Evolutionary conservation across 2,329 filamentous ascomycete species (phyloP), one percentile per base, ranked within the genome.

Genomic region (Tolypocladium endophyticum): DNA sequence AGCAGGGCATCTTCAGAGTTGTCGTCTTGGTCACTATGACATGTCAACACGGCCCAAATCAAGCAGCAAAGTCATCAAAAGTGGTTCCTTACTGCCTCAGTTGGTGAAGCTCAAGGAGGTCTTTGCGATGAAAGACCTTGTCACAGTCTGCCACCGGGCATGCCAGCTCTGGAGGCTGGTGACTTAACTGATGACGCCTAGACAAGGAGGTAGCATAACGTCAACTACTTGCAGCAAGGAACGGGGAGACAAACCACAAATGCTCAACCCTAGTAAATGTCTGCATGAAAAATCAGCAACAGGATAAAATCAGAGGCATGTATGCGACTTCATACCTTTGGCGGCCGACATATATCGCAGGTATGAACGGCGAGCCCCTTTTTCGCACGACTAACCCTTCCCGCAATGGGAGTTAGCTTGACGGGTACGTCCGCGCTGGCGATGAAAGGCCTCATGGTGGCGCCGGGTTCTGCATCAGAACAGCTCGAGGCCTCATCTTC

Each of bases 181-280:
- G 84, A 64, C 82, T 84, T 45, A 85, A 71, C 68, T 86, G 81
- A 69, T 87, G 84, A 58, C 84, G 81, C 66, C 84, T 85, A 60
- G 18, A 59, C 16, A 23, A 43, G 36, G 52, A 55, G 61, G 67
- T 72, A 73, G 70, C 61, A 58, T 60, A 59, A 33, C 41, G 20
- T 45, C 28, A 47, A 16, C 30, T 18, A 16, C 5, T 52, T 25
- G 5, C 1, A 4, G 18, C 1, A n/a, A 28, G 2, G 20, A 3
- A 56, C 54, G 18, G 50, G 30, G 64, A 52, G 58, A 66, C 73
- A 63, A 68, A 86, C 83, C 82, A 81, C 50, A 86, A 71, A 70
- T 86, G 84, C 66, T 86, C 83, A 36, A 83, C 84, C 66, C 84
- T 76, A 16, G 83, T 85, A 62, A 86, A 86, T 2, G 81, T 85